Evolutionary conservation across 2,329 filamentous ascomycete species (phyloP).

Genomic region (Neonectria coccinea): DNA sequence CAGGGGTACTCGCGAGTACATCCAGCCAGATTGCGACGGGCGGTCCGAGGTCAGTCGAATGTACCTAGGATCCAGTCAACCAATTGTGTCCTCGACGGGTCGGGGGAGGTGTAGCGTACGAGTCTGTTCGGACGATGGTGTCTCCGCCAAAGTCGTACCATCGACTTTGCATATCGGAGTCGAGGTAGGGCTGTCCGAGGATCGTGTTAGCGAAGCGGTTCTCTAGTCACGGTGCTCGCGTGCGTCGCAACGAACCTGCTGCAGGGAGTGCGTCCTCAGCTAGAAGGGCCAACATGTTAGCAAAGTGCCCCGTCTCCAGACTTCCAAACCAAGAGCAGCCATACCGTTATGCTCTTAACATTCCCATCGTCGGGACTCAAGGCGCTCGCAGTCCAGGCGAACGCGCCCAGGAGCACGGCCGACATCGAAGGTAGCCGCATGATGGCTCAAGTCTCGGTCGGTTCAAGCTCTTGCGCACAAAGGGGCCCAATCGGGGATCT

Average conservation of each 20-base stretch:
- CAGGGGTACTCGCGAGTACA: constrained; percentile 92
- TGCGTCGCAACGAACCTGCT: constrained; percentile 70
- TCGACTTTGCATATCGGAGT: constrained; percentile 96
- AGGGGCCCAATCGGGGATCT: constrained; percentile 36
- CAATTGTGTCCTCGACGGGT: constrained; percentile 27
- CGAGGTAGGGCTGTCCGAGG: constrained; percentile 83
- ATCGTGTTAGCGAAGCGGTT: constrained; percentile 39
- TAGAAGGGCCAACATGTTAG: constrained; percentile 54
- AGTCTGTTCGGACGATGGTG: constrained; percentile 81
- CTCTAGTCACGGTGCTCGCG: constrained; percentile 34
- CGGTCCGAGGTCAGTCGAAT: constrained; percentile 92
- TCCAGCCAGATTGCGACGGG: constrained; percentile 90
- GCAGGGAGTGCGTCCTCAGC: constrained; percentile 88
- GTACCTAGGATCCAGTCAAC: constrained; percentile 69
- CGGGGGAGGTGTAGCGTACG: constrained; percentile 59
- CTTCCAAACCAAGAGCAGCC: constrained; percentile 33
- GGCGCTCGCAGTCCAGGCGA: constrained; percentile 64
- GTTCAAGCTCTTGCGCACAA: constrained; percentile 29
- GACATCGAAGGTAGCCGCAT: constrained; percentile 63
- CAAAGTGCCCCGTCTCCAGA: constrained; percentile 16
- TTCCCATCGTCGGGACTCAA: constrained; percentile 60
- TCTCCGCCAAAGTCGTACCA: constrained; percentile 99
- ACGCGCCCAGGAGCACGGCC: constrained; percentile 61
- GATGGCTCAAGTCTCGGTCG: constrained; percentile 39
- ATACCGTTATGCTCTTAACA: constrained; percentile 65